A percentile compares a stretch with the other conserved stretches of the same genome.
phyloP scores from a whole-genome alignment of 2,329 filamentous ascomycete species.

The Fusarium musae region DNA sequence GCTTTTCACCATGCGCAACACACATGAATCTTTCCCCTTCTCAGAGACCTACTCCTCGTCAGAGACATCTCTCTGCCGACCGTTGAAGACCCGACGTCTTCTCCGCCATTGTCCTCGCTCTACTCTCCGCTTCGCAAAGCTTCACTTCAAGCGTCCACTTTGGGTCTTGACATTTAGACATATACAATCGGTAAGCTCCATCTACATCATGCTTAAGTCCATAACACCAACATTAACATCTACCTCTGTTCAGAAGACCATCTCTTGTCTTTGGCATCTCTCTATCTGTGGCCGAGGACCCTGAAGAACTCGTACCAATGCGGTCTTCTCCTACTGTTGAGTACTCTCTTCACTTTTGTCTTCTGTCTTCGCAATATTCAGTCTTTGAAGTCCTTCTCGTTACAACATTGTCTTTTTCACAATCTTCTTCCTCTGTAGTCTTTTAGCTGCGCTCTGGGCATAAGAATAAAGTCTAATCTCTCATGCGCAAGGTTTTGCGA shows the following conservation, averaged over 20 bases:
- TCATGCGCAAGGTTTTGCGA: no score
- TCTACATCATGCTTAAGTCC: not conserved
- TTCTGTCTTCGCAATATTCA: not conserved
- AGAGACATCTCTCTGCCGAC: not conserved
- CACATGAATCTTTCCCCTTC: not conserved
- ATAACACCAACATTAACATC: no score
- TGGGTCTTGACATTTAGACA: not conserved
- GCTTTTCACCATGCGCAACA: not conserved
- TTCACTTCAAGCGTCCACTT: no score
- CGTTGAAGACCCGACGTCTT: no score
- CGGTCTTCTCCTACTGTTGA: not conserved
- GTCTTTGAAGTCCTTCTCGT: no score
- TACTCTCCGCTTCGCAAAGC: not conserved
- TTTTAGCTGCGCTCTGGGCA: not conserved
- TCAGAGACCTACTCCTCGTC: no score
- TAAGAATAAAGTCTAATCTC: no score
- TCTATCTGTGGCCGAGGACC: not conserved
- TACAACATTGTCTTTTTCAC: no score
- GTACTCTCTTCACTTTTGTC: not conserved
- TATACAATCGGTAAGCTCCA: not conserved
- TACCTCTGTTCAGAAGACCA: not conserved
- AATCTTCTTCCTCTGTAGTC: no score
- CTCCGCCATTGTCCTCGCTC: not conserved
- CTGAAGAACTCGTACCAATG: not conserved
- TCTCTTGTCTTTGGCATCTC: not conserved